phyloP scores from a whole-genome alignment of 495 filamentous ascomycete genomes.

The Coniosporium apollinis region DNA sequence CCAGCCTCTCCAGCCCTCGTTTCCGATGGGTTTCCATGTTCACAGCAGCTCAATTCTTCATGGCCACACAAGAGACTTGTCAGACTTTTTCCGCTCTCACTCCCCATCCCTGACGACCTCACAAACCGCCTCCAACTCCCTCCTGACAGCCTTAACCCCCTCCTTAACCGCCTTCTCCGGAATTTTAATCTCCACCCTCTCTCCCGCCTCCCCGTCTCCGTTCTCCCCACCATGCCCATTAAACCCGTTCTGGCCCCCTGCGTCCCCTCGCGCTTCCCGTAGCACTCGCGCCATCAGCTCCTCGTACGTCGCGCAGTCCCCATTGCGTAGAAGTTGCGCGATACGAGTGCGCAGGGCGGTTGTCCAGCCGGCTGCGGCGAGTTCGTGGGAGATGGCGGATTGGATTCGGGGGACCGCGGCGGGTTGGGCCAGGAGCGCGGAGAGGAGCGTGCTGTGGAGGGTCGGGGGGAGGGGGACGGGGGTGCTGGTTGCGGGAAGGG shows the following conservation, averaged over 20 bases:
- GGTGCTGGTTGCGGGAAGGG: neutral
- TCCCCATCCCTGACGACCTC: conserved; percentile 7
- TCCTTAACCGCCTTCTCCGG: conserved; percentile 14
- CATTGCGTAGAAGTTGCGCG: conserved; percentile 15
- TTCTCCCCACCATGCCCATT: conserved; percentile 1
- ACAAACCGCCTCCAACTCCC: conserved; percentile 17
- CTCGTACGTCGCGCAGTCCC: conserved; percentile 15
- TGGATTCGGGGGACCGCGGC: conserved; percentile 14
- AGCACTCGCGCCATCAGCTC: conserved; percentile 14
- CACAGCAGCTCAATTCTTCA: too few species aligned
- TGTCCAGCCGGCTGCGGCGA: conserved; percentile 14
- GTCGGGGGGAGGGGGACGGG: neutral
- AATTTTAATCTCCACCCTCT: conserved; percentile 11
- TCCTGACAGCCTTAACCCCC: conserved; percentile 11
- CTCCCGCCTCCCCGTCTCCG: conserved; percentile 8
- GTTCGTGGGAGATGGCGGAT: conserved; percentile 11
- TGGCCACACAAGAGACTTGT: too few species aligned
- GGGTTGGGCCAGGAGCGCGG: neutral
- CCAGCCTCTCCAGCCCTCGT: too few species aligned
- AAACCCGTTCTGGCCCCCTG: neutral
- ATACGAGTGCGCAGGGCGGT: conserved; percentile 13
- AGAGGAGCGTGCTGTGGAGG: neutral
- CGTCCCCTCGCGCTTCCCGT: conserved; percentile 6
- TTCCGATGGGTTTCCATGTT: too few species aligned
- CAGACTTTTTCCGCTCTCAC: too few species aligned